Conservation (phyloP, 495 filamentous ascomycete genomes). For the Talaromyces thailandensis region DNA sequence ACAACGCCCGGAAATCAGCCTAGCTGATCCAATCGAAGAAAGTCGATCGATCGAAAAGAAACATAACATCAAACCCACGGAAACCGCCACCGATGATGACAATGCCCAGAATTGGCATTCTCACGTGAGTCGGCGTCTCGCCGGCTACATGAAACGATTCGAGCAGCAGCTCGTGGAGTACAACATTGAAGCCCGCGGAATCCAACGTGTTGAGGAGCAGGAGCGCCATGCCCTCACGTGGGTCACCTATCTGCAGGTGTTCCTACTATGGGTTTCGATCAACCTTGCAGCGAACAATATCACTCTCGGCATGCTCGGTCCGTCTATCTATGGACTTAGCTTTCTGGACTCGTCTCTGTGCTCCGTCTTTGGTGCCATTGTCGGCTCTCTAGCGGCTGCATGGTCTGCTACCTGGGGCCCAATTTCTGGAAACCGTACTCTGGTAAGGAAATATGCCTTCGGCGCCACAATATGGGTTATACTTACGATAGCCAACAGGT, state of each 20-base stretch:
- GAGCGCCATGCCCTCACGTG: slow-evolving; percentile 51
- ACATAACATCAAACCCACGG: background rate
- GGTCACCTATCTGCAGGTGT: slow-evolving; percentile 52
- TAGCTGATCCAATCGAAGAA: background rate
- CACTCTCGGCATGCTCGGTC: slow-evolving; percentile 64
- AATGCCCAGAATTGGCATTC: slow-evolving; percentile 8
- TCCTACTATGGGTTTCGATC: slow-evolving; percentile 64
- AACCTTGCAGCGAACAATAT: slow-evolving; percentile 73
- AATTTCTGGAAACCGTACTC: slow-evolving; percentile 58
- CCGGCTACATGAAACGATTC: slow-evolving; percentile 24
- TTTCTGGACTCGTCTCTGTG: slow-evolving; percentile 59
- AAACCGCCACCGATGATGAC: slow-evolving; percentile 7
- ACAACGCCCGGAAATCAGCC: slow-evolving; percentile 1
- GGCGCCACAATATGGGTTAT: background rate
- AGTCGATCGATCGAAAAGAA: slow-evolving; percentile 6
- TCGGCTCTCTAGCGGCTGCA: slow-evolving; percentile 51
- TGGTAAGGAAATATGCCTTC: slow-evolving; percentile 29
- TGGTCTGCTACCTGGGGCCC: slow-evolving; percentile 72
- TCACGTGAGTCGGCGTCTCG: slow-evolving; percentile 20
- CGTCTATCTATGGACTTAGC: slow-evolving; percentile 56
- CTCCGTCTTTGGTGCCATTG: slow-evolving; percentile 52
- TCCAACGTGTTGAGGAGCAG: slow-evolving; percentile 56
- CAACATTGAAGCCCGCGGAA: slow-evolving; percentile 64
- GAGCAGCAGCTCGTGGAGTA: slow-evolving; percentile 39
- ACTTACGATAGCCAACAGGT: slow-evolving; percentile 30